phyloP scores from a whole-genome alignment of 352 stramenopile species.

The Phytophthora sp. region DNA sequence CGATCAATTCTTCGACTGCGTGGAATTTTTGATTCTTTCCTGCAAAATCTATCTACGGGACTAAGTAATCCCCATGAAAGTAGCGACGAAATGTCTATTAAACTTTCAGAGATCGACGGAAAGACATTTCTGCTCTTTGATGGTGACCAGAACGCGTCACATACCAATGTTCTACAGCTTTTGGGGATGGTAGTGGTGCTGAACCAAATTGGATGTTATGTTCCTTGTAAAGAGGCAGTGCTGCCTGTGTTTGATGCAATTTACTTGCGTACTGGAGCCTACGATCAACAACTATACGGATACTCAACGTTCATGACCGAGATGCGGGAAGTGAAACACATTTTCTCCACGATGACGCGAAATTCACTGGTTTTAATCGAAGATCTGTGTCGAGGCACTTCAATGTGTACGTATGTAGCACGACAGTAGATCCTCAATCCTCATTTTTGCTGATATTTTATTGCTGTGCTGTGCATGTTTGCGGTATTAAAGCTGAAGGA shows the following conservation, averaged over 20 bases:
- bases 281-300: conserved; percentile 52
- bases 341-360: conserved; percentile 39
- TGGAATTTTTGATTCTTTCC: conserved; percentile 38
- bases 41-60: background rate
- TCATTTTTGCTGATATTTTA: background rate
- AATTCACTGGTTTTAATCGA: conserved; percentile 57
- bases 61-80: background rate
- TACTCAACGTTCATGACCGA: conserved; percentile 65
- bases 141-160: conserved; percentile 3
- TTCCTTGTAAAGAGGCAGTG: conserved; percentile 45
- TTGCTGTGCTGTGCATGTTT: background rate
- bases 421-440: background rate
- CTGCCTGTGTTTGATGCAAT: conserved; percentile 56
- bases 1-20: background rate
- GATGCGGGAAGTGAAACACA: conserved; percentile 53
- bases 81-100: background rate
- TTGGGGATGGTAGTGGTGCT: conserved; percentile 46
- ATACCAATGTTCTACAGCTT: conserved; percentile 20
- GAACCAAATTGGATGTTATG: conserved; percentile 71
- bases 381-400: conserved; percentile 58
- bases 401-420: conserved; percentile 30
- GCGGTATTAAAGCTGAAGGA: conserved; percentile 31
- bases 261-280: conserved; percentile 47
- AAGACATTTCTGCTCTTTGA: conserved; percentile 43
- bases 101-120: conserved; percentile 16